A percentile compares a stretch with the other conserved stretches of the same genome.
These are phyloP conservation scores for Vinca minor DNA, from an alignment of 257 asterid genomes.

Conservation along the genomic window DNA sequence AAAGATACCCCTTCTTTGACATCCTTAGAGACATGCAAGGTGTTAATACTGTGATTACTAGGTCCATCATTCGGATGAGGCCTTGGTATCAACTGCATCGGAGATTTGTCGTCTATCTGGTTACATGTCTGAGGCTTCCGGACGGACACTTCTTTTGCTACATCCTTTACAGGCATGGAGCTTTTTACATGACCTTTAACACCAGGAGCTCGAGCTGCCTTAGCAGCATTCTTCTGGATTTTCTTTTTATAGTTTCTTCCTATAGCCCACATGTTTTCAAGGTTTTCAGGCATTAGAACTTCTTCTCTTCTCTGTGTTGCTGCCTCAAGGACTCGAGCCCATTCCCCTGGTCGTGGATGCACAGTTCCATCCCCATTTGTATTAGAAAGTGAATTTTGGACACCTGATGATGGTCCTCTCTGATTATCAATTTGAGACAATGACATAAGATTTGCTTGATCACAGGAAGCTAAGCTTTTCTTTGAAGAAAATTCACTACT, in stretches of 20 bases:
- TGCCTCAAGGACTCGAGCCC: conserved; percentile 90
- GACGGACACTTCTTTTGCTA: conserved; percentile 24
- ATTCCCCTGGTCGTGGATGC: conserved; percentile 57
- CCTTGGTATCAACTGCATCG: conserved; percentile 42
- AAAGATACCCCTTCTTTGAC: conserved; percentile 26
- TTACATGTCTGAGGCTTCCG: conserved; percentile 29
- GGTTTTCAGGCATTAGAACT: conserved; percentile 97
- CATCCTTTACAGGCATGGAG: conserved; percentile 22
- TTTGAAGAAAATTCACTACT: conserved; percentile 34
- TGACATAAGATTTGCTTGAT: conserved; percentile 34
- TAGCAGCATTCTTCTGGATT: conserved; percentile 42
- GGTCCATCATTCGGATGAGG: conserved; percentile 38
- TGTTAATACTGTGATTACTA: conserved; percentile 29
- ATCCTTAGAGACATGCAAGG: conserved; percentile 34
- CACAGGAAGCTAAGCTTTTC: conserved; percentile 24
- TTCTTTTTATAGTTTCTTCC: conserved; percentile 94
- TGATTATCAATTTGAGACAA: conserved; percentile 33
- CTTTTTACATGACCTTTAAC: conserved; percentile 22
- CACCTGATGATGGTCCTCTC: conserved; percentile 28
- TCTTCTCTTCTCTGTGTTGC: conserved; percentile 98
- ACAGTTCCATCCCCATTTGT: conserved; percentile 34
- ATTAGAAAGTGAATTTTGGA: conserved; percentile 29
- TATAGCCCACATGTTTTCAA: conserved; percentile 95
- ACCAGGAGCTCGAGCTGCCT: conserved; percentile 32
- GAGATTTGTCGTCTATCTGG: conserved; percentile 35